These are phyloP conservation scores for Calonectria fujianensis DNA, from an alignment of 2,329 filamentous ascomycete species.

Conservation along the genomic window DNA sequence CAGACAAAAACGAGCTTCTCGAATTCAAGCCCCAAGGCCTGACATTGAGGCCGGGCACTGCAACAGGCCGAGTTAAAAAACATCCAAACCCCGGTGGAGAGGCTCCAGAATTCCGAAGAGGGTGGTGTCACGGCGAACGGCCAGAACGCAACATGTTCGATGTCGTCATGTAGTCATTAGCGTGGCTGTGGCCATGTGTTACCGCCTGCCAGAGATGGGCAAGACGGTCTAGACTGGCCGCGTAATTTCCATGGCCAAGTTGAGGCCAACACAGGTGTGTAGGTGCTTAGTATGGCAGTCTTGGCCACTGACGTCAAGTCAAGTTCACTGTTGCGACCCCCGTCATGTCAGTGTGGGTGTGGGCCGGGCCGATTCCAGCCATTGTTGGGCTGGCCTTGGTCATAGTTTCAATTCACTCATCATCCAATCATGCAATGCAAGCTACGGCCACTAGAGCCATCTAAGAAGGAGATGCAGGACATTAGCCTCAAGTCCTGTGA, in stretches of 20 bases:
- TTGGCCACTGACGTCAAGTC: not conserved
- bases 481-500: not conserved
- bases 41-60: not conserved
- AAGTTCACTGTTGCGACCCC: not conserved
- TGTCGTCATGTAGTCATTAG: not conserved
- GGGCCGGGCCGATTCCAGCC: not conserved
- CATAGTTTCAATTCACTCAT: too few relatives aligned
- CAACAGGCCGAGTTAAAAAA: not conserved
- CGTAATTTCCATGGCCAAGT: not conserved
- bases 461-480: not conserved
- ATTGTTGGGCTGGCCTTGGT: not conserved
- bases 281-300: not conserved
- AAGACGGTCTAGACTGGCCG: too few relatives aligned
- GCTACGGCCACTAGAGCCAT: not conserved
- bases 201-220: too few relatives aligned
- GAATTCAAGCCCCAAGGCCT: not conserved
- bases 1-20: not conserved
- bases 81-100: not conserved
- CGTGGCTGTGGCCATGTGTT: too few relatives aligned
- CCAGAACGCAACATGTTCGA: not conserved
- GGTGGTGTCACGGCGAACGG: too few relatives aligned
- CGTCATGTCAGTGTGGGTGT: not conserved
- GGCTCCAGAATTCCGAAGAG: not conserved
- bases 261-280: not conserved
- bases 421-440: not conserved